A percentile compares a stretch with the other conserved stretches of the same genome.
Conservation (phyloP, 2,329 filamentous ascomycete species). For the Huntiella moniliformis region DNA sequence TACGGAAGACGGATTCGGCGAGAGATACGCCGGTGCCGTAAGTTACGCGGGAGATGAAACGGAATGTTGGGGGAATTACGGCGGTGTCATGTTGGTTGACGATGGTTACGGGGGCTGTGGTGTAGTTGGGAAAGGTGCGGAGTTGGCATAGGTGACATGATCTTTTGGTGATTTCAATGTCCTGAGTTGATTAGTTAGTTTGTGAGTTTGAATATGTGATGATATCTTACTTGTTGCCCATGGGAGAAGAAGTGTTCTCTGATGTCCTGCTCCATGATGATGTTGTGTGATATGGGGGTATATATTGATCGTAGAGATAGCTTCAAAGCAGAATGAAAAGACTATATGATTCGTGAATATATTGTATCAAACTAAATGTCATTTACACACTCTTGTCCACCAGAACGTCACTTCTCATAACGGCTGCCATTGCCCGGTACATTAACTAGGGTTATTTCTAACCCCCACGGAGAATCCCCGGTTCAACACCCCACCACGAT, state of each 20-base stretch:
- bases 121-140: constrained; percentile 31
- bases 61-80: constrained; percentile 43
- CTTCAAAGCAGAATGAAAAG: not conserved
- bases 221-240: constrained; percentile 18
- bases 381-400: too few species aligned
- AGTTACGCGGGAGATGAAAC: constrained; percentile 46
- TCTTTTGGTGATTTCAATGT: constrained; percentile 16
- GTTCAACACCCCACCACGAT: too few species aligned
- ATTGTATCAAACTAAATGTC: too few species aligned
- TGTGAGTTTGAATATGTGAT: not conserved
- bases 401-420: too few species aligned
- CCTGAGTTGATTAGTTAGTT: not conserved
- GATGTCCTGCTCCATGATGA: constrained; percentile 27
- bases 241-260: constrained; percentile 33
- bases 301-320: not conserved
- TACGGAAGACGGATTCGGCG: constrained; percentile 41
- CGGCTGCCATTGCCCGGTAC: too few species aligned
- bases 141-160: constrained; percentile 44
- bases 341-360: not conserved
- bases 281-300: not conserved
- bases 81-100: constrained; percentile 41
- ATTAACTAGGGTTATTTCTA: too few species aligned
- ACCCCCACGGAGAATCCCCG: too few species aligned
- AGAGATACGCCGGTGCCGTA: constrained; percentile 40
- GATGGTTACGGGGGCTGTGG: constrained; percentile 36